Base-by-base conservation (phyloP, 2,329 filamentous ascomycete species). In the Ilyonectria destructans region DNA sequence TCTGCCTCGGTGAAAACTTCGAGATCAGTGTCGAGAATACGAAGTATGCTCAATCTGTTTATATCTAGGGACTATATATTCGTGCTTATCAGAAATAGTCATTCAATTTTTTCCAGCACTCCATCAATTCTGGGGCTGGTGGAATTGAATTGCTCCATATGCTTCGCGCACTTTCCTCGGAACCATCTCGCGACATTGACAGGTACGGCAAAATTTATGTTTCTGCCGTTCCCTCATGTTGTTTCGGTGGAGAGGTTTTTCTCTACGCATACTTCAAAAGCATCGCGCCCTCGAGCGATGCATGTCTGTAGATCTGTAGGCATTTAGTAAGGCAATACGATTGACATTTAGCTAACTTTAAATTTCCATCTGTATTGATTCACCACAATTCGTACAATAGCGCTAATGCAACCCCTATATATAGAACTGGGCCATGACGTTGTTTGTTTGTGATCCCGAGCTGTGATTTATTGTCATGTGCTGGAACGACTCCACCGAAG, bases 1-100 rank as follows among this genome's bases (percentile, higher is more conserved):
- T 37, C 12, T 13, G 4, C 7, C 8, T n/a, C 13, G 13, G 35
- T 33, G 81, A 43, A 80, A 77, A 86, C 83, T n/a, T 43, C n/a
- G 15, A n/a, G 15, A 9, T 43, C 7, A 17, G n/a, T 13, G 37
- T 15, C 37, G 12, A 6, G 12, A 40, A 17, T 15, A 26, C 33
- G 4, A n/a, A n/a, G 15, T 17, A n/a, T 43, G 3, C 40, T n/a
- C 17, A 8, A n/a, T 8, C n/a, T 6, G n/a, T 43, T 43, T 13
- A 6, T n/a, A 3, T 43, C 17, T 6, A 7, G 2, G 6, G 17
- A 5, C 2, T 4, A 43, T n/a, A 17, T 9, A n/a, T 43, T 43
- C n/a, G n/a, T n/a, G n/a, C 2, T 17, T n/a, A 8, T 8, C 8
- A 33, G 40, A 43, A n/a, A n/a, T 6, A n/a, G 40, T 8, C n/a